A percentile compares a stretch with the other conserved stretches of the same genome.
Conservation (phyloP, 1,139 yeast species). For the Blastobotrys malaysiensis region DNA sequence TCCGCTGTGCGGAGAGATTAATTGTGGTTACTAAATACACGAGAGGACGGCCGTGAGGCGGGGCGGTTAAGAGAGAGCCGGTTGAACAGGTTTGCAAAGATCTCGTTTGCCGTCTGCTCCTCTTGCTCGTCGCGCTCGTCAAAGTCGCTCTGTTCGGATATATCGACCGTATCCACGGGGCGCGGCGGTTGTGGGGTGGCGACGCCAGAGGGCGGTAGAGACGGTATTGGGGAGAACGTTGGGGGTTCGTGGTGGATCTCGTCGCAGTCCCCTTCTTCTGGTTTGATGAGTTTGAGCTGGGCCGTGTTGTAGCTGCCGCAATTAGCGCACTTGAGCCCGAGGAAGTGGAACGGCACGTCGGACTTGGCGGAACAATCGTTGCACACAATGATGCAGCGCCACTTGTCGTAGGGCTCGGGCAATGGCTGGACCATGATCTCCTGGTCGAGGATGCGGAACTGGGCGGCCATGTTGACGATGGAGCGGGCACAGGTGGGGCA, state of each 20-base stretch:
- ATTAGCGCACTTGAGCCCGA: conserved; percentile 82
- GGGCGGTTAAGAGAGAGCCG: too few relatives aligned
- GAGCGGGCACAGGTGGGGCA: conserved; percentile 90
- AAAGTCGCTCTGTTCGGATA: neutral
- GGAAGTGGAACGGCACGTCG: conserved; percentile 68
- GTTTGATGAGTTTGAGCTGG: conserved; percentile 53
- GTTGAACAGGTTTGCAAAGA: too few relatives aligned
- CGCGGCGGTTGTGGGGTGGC: too few relatives aligned
- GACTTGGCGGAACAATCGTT: conserved; percentile 88
- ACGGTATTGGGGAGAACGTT: too few relatives aligned
- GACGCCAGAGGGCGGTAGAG: too few relatives aligned
- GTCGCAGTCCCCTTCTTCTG: conserved; percentile 18
- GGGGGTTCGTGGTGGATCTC: too few relatives aligned
- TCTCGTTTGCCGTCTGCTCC: too few relatives aligned
- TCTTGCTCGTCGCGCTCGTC: neutral
- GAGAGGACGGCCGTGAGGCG: too few relatives aligned
- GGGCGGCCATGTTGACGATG: conserved; percentile 79
- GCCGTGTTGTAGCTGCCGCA: conserved; percentile 84
- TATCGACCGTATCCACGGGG: too few relatives aligned
- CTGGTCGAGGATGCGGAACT: conserved; percentile 76
- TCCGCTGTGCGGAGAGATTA: too few relatives aligned
- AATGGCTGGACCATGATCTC: conserved; percentile 73
- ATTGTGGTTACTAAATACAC: too few relatives aligned
- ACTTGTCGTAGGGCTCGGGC: conserved; percentile 70
- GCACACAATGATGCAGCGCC: conserved; percentile 77